Percentiles rank a stretch among this genome's conserved stretches.
These are phyloP conservation scores for Euphrasia confusa DNA, from an alignment of 257 asterid genomes.

Conservation along the genomic window DNA sequence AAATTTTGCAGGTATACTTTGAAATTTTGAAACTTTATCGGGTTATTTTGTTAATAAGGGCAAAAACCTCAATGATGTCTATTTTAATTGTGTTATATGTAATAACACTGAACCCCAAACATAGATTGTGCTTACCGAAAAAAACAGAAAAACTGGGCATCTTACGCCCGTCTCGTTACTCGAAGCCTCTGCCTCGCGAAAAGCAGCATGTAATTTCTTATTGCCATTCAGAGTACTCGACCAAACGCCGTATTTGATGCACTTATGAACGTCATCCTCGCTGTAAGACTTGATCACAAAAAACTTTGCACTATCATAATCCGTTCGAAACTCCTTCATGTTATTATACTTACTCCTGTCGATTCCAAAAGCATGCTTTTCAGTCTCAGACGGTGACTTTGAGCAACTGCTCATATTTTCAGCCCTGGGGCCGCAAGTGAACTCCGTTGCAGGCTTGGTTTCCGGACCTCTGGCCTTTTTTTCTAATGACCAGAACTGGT, in stretches of 20 bases:
- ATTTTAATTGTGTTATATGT: too few species aligned
- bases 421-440: constrained; percentile 83
- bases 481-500: constrained; percentile 35
- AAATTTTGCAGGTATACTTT: not conserved
- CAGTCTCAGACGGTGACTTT: constrained; percentile 55
- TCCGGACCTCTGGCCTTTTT: constrained; percentile 37
- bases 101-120: too few species aligned
- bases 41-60: not conserved
- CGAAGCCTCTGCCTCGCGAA: constrained; percentile 37
- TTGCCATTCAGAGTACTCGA: constrained; percentile 76
- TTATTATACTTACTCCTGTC: constrained; percentile 46
- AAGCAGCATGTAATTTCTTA: constrained; percentile 58
- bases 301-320: constrained; percentile 54
- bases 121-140: constrained; percentile 44
- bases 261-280: constrained; percentile 69
- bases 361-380: constrained; percentile 24
- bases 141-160: constrained; percentile 62
- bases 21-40: not conserved
- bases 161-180: constrained; percentile 38
- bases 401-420: constrained; percentile 23
- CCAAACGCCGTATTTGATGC: constrained; percentile 72
- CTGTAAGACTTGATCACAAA: constrained; percentile 73
- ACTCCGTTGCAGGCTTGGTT: constrained; percentile 39
- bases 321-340: constrained; percentile 38
- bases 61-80: not conserved